A percentile compares a stretch with the other conserved stretches of the same genome.
These are phyloP conservation scores for Puccinia polysora DNA, from an alignment of 1,284 basidiomycete genomes.

Conservation along the genomic window DNA sequence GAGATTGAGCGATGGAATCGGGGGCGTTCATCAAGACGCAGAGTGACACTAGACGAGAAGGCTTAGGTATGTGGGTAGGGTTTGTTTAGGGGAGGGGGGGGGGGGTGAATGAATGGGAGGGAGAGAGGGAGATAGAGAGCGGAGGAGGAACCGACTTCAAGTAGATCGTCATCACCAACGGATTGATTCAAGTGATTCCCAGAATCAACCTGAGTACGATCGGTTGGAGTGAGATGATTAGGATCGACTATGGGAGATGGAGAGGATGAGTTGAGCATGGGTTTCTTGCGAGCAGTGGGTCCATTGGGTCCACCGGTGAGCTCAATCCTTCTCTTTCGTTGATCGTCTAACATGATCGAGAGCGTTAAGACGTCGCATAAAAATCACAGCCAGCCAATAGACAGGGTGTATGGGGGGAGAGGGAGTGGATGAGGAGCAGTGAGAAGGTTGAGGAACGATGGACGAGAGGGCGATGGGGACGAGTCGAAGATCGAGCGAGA, in stretches of 20 bases:
- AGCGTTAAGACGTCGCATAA: neutral
- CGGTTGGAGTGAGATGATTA: constrained; percentile 5
- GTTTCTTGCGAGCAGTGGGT: constrained; percentile 42
- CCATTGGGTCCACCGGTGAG: constrained; percentile 7
- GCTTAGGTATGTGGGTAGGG: no score
- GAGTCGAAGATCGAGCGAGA: no score
- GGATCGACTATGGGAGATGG: constrained; percentile 19
- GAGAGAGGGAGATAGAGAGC: neutral
- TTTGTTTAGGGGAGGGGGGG: no score
- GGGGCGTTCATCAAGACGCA: no score
- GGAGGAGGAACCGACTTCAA: constrained; percentile 13
- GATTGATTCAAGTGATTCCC: constrained; percentile 16
- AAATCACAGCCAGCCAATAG: neutral
- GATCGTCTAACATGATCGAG: constrained; percentile 43
- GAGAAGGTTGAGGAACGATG: neutral
- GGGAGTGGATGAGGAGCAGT: no score
- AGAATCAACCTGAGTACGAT: neutral
- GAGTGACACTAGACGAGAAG: no score
- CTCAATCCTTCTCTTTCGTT: constrained; percentile 43
- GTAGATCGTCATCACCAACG: constrained; percentile 27
- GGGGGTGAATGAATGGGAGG: no score
- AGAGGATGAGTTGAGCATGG: constrained; percentile 33
- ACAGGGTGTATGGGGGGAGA: no score
- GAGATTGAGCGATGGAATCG: no score
- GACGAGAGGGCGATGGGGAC: no score